Evolutionary conservation across 805 yeast genomes (phyloP), one percentile per base, ranked within the genome.

Genomic region (Teunomyces funiuensis): DNA sequence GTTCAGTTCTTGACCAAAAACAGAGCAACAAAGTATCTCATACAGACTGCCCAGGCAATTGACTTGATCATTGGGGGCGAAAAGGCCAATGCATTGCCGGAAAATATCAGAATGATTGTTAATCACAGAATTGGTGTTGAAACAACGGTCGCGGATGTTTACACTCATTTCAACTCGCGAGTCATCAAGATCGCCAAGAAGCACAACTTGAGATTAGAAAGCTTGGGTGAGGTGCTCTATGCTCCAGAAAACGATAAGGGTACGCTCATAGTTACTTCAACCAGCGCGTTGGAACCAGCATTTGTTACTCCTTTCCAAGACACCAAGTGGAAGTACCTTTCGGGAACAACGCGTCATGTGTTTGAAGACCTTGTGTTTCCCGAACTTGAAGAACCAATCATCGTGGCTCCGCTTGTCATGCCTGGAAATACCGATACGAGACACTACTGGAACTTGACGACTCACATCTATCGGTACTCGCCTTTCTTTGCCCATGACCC

Each of bases 371-470:
- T 73, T 41, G 69, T 70, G 4, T 66, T 69, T 49, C 55, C 65
- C 4, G 58, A 60, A 15, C 37, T 51, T 33, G 45, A 43, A 10
- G 53, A 57, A 20, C 66, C 67, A 1, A 42, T 68, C 17, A 51
- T 66, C n/a, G 51, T 59, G 16, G 60, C 82, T 0, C 82, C 85
- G 11, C 66, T 69, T 13, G 54, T 79, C 15, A 71, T 75, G 64
- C 66, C 82, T 5, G 85, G 79, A 6, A 80, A 81, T 57, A 81
- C 86, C 3, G 86, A 81, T 57, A 79, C 85, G 10, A 70, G 72
- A 47, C 65, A 74, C 49, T 81, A 81, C 57, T 78, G 83, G 82
- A 58, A 68, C 39, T 64, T 81, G 53, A 69, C 82, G 10, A 65
- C 62, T 39, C 69, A 79, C 54, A 78, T 80, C 41, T 80, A 69